Evolutionary conservation across 495 filamentous ascomycete species (phyloP).

Genomic region (Glutinoglossum americanum): DNA sequence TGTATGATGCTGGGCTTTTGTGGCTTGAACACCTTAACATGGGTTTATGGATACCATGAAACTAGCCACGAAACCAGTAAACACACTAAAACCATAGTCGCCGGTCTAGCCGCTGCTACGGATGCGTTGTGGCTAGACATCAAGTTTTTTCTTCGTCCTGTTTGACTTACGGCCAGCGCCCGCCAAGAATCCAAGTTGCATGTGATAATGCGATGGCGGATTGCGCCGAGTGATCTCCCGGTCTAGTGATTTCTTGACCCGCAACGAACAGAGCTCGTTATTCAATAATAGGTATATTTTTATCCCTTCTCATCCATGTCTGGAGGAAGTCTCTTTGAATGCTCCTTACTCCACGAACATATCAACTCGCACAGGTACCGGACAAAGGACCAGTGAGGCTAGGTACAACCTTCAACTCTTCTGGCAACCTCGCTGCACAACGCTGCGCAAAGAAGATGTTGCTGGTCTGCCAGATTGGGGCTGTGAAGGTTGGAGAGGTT

Average conservation of each 20-base stretch:
- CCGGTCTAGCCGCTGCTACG: too few species aligned
- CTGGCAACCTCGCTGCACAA: conserved; percentile 1
- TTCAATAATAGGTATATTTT: not conserved
- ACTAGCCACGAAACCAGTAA: too few species aligned
- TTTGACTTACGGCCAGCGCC: not conserved
- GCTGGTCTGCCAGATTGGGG: conserved; percentile 69
- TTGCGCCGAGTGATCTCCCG: too few species aligned
- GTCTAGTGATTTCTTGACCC: too few species aligned
- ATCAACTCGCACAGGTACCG: conserved; percentile 10
- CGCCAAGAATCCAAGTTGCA: not conserved
- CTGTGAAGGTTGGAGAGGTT: conserved; percentile 80
- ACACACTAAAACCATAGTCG: too few species aligned
- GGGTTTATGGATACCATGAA: too few species aligned
- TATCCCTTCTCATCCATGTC: not conserved
- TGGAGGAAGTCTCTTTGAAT: conserved; percentile 2
- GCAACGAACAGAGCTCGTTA: not conserved
- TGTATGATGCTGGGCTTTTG: too few species aligned
- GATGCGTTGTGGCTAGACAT: too few species aligned
- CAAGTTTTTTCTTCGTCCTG: too few species aligned
- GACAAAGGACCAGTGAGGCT: conserved; percentile 5
- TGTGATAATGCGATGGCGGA: too few species aligned
- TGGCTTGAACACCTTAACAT: too few species aligned
- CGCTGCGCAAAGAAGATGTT: conserved; percentile 38
- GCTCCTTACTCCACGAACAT: conserved; percentile 14
- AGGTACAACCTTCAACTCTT: not conserved